A percentile compares a stretch with the other conserved stretches of the same genome.
Evolutionary conservation across 176 grass and related monocot species (phyloP).

Genomic region (Triticum monococcum): DNA sequence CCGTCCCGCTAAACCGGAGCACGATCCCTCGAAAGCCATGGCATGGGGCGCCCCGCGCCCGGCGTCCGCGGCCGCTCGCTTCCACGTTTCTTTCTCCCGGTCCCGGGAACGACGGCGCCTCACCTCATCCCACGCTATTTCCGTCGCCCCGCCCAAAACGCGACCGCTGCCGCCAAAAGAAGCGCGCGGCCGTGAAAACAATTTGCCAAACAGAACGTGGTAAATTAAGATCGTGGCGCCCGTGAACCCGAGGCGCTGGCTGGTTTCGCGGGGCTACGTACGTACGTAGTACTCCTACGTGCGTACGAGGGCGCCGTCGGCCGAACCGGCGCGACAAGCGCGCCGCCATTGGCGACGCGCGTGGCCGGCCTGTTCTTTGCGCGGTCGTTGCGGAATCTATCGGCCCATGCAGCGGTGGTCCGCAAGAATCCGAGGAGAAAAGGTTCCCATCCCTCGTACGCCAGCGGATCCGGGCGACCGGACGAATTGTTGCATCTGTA

Average conservation of each 20-base stretch:
- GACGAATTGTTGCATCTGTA: neutral
- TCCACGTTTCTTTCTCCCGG: constrained; percentile 30
- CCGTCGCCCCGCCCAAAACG: neutral
- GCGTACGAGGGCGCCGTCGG: neutral
- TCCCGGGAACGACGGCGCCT: neutral
- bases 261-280: neutral
- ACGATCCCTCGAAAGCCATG: constrained; percentile 8
- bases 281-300: neutral
- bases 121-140: constrained; percentile 28
- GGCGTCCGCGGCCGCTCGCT: constrained; percentile 1
- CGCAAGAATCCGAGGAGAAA: neutral
- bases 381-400: neutral
- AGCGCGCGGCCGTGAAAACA: neutral
- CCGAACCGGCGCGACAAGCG: neutral
- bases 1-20: neutral
- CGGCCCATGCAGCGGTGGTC: neutral
- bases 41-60: neutral
- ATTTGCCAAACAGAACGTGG: neutral
- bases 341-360: neutral
- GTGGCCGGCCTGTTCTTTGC: neutral
- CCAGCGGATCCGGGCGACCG: neutral
- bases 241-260: neutral
- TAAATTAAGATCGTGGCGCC: neutral
- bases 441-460: neutral
- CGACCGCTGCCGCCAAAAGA: neutral